Evolutionary conservation across 2,329 filamentous ascomycete genomes (phyloP).

Genomic region (Aspergillus hiratsukae): DNA sequence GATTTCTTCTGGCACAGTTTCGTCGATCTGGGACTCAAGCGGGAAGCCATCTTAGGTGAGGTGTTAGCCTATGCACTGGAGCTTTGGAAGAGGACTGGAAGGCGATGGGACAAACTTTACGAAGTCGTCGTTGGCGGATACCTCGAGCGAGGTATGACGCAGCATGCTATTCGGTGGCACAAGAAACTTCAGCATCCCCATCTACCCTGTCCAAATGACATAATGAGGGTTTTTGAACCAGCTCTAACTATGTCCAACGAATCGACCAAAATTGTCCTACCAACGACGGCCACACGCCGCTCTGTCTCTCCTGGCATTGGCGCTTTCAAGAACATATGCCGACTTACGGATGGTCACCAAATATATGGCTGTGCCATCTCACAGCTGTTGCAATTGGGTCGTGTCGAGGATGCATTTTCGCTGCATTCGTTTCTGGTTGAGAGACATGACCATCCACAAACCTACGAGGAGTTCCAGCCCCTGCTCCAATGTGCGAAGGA

Average conservation of each 20-base stretch:
- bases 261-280: constrained; percentile 11
- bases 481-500: constrained; percentile 37
- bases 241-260: constrained; percentile 21
- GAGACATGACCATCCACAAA: constrained; percentile 40
- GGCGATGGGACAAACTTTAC: constrained; percentile 34
- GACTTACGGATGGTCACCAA: constrained; percentile 30
- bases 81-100: constrained; percentile 37
- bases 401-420: constrained; percentile 36
- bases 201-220: constrained; percentile 26
- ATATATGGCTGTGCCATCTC: constrained; percentile 44
- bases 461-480: constrained; percentile 34
- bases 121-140: constrained; percentile 35
- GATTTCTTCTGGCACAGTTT: constrained; percentile 42
- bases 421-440: constrained; percentile 46
- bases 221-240: constrained; percentile 26
- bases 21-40: constrained; percentile 32
- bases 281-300: constrained; percentile 5
- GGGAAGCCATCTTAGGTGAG: constrained; percentile 29
- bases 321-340: constrained; percentile 42
- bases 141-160: constrained; percentile 24
- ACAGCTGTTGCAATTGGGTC: constrained; percentile 33
- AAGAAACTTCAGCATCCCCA: constrained; percentile 31
- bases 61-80: constrained; percentile 36
- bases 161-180: constrained; percentile 36
- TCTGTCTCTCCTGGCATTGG: constrained; percentile 22